Evolutionary conservation across 768 basidiomycete genomes (phyloP).

Genomic region (Lentinula guzmanii): DNA sequence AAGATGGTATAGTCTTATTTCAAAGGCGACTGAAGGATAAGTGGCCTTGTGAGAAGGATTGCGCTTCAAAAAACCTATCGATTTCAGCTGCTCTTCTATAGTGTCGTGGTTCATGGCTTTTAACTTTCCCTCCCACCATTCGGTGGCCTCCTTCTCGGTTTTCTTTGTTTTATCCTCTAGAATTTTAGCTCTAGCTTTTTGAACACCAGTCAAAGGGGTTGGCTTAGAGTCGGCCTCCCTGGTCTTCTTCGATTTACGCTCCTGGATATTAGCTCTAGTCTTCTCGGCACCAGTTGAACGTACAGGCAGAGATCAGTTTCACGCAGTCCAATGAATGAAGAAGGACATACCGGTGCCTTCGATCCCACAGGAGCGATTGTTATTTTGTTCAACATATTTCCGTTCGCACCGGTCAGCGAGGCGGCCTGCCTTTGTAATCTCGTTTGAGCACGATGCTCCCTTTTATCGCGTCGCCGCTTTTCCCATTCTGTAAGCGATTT

Average conservation of each 20-base stretch:
- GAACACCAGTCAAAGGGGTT: slow-evolving; percentile 17
- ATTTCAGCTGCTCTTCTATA: slow-evolving; percentile 27
- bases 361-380: slow-evolving; percentile 40
- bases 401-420: slow-evolving; percentile 59
- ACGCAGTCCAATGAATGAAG: background rate
- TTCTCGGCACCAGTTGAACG: background rate
- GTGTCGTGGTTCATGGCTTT: slow-evolving; percentile 26
- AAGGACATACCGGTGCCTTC: slow-evolving; percentile 7
- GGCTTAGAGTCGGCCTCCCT: slow-evolving; percentile 23
- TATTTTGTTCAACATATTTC: slow-evolving; percentile 43
- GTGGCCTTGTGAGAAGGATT: slow-evolving; percentile 31
- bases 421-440: slow-evolving; percentile 51
- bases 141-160: slow-evolving; percentile 28
- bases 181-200: slow-evolving; percentile 38
- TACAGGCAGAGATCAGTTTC: slow-evolving; percentile 11
- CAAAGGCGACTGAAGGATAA: slow-evolving; percentile 30
- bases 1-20: slow-evolving; percentile 47
- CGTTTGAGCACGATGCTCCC: slow-evolving; percentile 55
- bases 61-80: slow-evolving; percentile 36
- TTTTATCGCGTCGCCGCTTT: slow-evolving; percentile 28
- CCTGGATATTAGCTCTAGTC: slow-evolving; percentile 38
- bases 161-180: slow-evolving; percentile 36
- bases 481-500: slow-evolving; percentile 26
- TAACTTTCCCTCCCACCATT: slow-evolving; percentile 53
- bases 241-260: slow-evolving; percentile 35